Conservation (phyloP, 1,139 yeast genomes). For the Pichia sp. region DNA sequence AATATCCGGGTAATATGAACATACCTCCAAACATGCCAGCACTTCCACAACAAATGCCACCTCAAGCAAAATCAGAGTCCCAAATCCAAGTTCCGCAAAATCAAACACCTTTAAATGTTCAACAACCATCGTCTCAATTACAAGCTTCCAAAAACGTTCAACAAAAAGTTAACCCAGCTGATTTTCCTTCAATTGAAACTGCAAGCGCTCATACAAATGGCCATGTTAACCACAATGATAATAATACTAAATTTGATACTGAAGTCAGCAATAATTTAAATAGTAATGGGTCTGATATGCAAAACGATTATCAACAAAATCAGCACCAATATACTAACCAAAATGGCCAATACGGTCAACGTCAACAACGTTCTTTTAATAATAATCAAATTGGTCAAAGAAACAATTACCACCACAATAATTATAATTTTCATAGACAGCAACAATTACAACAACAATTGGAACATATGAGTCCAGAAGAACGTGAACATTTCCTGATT, state of each 20-base stretch:
- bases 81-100: slow-evolving; percentile 1
- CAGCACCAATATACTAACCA: background rate
- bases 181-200: slow-evolving; percentile 17
- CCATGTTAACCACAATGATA: slow-evolving; percentile 16
- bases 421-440: slow-evolving; percentile 20
- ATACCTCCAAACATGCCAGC: slow-evolving; percentile 14
- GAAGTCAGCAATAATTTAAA: background rate
- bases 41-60: slow-evolving; percentile 23
- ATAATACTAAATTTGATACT: background rate
- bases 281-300: background rate
- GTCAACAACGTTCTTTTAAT: background rate
- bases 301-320: background rate
- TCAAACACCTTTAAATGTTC: slow-evolving; percentile 2
- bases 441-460: slow-evolving; percentile 27
- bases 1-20: slow-evolving; percentile 14
- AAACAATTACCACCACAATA: background rate
- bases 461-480: slow-evolving; percentile 42
- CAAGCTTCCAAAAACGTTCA: background rate
- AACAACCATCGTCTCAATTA: slow-evolving; percentile 7
- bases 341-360: background rate
- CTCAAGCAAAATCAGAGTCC: slow-evolving; percentile 20
- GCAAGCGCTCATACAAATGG: slow-evolving; percentile 15
- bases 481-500: slow-evolving; percentile 48
- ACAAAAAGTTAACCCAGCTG: slow-evolving; percentile 9
- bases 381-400: slow-evolving; percentile 14